Conservation (phyloP, 2,329 filamentous ascomycete species). For the Cadophora malorum region DNA sequence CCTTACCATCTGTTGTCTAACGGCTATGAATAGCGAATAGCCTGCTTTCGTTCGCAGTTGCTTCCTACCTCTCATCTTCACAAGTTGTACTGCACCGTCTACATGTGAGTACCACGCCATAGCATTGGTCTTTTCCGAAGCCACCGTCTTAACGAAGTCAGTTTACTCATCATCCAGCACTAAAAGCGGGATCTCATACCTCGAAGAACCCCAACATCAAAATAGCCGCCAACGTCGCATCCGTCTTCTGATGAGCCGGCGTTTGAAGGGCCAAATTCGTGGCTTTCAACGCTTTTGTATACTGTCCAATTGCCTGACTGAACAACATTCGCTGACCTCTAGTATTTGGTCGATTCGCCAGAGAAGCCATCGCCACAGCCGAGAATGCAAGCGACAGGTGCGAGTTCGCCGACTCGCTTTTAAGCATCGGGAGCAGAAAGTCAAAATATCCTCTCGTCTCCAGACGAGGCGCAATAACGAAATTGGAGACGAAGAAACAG, state of each 20-base stretch:
- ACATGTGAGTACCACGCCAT: slow-evolving; percentile 68
- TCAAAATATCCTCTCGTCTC: slow-evolving; percentile 63
- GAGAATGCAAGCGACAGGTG: slow-evolving; percentile 63
- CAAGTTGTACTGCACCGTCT: slow-evolving; percentile 67
- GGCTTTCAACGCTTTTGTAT: slow-evolving; percentile 59
- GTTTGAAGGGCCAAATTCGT: slow-evolving; percentile 61
- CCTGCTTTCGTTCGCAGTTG: slow-evolving; percentile 61
- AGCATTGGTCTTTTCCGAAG: slow-evolving; percentile 59
- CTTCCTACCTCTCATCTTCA: slow-evolving; percentile 62
- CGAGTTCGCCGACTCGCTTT: slow-evolving; percentile 50
- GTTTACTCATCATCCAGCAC: background rate
- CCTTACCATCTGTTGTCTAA: slow-evolving; percentile 65
- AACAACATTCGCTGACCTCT: slow-evolving; percentile 42
- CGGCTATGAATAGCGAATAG: slow-evolving; percentile 62
- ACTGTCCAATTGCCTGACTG: slow-evolving; percentile 56
- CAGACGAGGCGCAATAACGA: slow-evolving; percentile 59
- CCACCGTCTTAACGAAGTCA: slow-evolving; percentile 49
- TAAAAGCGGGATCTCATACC: slow-evolving; percentile 40
- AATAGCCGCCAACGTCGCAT: slow-evolving; percentile 64
- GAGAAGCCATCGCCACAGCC: slow-evolving; percentile 63
- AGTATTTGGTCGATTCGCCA: slow-evolving; percentile 57
- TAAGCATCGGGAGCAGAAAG: slow-evolving; percentile 62
- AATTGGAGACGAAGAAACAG: slow-evolving; percentile 67
- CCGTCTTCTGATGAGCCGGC: slow-evolving; percentile 56
- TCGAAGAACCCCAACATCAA: slow-evolving; percentile 67